phyloP scores from a whole-genome alignment of 2,329 filamentous ascomycete species.

The Penicillium sp. region DNA sequence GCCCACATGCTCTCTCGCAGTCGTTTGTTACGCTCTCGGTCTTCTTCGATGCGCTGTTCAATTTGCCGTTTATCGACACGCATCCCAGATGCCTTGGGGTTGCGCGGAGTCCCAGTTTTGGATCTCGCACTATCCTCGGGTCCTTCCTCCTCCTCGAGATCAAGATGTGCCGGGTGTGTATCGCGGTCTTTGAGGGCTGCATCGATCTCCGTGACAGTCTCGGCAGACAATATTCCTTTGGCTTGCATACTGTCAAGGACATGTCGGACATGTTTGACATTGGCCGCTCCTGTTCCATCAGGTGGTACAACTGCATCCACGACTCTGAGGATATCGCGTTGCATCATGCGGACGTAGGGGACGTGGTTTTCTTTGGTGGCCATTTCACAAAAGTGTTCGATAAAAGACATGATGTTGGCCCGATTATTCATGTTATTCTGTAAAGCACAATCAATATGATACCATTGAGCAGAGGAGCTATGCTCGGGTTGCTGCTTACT shows the following conservation, averaged over 20 bases:
- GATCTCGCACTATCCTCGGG: conserved; percentile 29
- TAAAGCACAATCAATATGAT: not conserved
- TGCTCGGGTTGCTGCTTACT: no score
- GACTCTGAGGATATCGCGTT: conserved; percentile 86
- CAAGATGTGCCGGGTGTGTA: conserved; percentile 62
- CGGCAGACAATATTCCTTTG: conserved; percentile 73
- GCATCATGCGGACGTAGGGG: conserved; percentile 91
- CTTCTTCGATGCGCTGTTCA: conserved; percentile 95
- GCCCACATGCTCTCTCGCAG: conserved; percentile 93
- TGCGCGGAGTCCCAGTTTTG: conserved; percentile 34
- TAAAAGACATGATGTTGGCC: conserved; percentile 99
- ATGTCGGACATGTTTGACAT: conserved; percentile 87
- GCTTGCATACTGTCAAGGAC: conserved; percentile 72
- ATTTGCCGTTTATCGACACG: conserved; percentile 83
- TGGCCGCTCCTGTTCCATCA: conserved; percentile 85
- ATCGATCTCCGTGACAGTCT: conserved; percentile 79
- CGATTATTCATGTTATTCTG: conserved; percentile 94
- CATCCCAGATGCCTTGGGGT: conserved; percentile 43
- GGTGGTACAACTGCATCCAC: conserved; percentile 90
- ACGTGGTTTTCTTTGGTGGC: conserved; percentile 74
- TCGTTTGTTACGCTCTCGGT: conserved; percentile 91
- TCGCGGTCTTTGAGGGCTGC: conserved; percentile 82
- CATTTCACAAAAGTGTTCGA: conserved; percentile 91
- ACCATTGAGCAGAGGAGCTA: no score
- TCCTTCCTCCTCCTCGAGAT: conserved; percentile 37